A percentile compares a stretch with the other conserved stretches of the same genome.
Conservation (phyloP, 1,284 basidiomycete species). For the Termitomyces sp. region DNA sequence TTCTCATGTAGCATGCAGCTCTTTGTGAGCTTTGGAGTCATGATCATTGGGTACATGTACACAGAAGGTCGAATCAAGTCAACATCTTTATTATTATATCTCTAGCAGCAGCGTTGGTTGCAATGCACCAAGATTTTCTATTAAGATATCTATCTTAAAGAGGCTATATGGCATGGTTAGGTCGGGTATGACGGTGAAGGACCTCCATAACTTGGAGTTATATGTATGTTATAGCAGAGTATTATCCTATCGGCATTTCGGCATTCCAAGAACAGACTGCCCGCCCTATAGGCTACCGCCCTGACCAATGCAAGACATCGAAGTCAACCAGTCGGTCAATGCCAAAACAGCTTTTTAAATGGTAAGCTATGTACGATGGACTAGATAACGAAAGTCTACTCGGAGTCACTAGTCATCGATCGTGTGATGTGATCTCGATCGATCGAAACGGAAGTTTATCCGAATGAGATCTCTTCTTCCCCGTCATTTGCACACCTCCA, state of each 20-base stretch:
- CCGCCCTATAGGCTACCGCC: too few relatives aligned
- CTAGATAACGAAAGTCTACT: too few relatives aligned
- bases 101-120: slow-evolving; percentile 3
- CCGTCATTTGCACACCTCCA: background rate
- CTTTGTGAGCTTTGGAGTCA: slow-evolving; percentile 17
- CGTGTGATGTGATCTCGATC: slow-evolving; percentile 3
- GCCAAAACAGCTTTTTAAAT: too few relatives aligned
- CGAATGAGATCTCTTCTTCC: background rate
- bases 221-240: too few relatives aligned
- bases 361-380: too few relatives aligned
- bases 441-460: slow-evolving; percentile 6
- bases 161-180: background rate
- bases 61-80: slow-evolving; percentile 14
- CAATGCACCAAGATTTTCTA: slow-evolving; percentile 4
- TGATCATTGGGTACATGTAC: slow-evolving; percentile 15
- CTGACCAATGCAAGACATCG: too few relatives aligned
- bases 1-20: slow-evolving; percentile 12
- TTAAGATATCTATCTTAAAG: background rate
- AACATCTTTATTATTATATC: slow-evolving; percentile 12
- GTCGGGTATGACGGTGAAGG: too few relatives aligned
- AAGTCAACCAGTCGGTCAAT: too few relatives aligned
- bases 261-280: too few relatives aligned
- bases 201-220: too few relatives aligned
- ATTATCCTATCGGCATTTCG: too few relatives aligned
- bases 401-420: too few relatives aligned